phyloP scores from a whole-genome alignment of 2,329 filamentous ascomycete genomes.

The Coleophoma crateriformis region DNA sequence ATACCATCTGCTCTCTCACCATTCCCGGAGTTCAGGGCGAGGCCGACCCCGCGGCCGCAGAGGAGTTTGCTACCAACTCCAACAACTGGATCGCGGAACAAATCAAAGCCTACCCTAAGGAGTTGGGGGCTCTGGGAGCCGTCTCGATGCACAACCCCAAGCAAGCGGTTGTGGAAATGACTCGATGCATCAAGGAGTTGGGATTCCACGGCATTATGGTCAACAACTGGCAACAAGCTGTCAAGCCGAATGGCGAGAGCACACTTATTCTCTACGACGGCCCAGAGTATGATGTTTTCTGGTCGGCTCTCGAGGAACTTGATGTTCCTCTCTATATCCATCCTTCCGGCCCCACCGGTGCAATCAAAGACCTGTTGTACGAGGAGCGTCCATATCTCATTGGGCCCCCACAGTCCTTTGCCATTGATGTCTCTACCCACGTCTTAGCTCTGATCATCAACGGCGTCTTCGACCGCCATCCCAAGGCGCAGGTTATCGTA shows the following conservation, averaged over 20 bases:
- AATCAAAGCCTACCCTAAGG: slow-evolving; percentile 25
- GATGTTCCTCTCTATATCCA: slow-evolving; percentile 62
- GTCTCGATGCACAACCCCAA: slow-evolving; percentile 48
- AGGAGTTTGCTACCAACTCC: slow-evolving; percentile 33
- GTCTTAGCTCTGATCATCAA: slow-evolving; percentile 44
- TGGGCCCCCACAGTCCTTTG: slow-evolving; percentile 53
- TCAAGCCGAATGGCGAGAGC: slow-evolving; percentile 45
- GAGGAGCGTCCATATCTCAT: slow-evolving; percentile 53
- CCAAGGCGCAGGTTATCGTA: slow-evolving; percentile 38
- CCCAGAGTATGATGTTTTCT: slow-evolving; percentile 56
- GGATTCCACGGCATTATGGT: slow-evolving; percentile 60
- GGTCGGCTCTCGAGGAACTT: slow-evolving; percentile 49
- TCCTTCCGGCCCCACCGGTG: slow-evolving; percentile 48
- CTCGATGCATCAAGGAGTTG: slow-evolving; percentile 44
- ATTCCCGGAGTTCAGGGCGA: slow-evolving; percentile 43
- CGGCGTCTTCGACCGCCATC: slow-evolving; percentile 43
- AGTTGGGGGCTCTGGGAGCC: slow-evolving; percentile 39
- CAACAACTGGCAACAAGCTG: slow-evolving; percentile 54
- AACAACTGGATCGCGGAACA: slow-evolving; percentile 19
- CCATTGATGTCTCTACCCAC: slow-evolving; percentile 53
- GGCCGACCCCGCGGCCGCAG: slow-evolving; percentile 34
- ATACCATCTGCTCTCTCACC: slow-evolving; percentile 42
- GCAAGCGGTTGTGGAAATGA: slow-evolving; percentile 43
- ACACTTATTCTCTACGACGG: slow-evolving; percentile 61
- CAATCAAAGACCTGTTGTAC: slow-evolving; percentile 52